phyloP scores from a whole-genome alignment of 1,284 basidiomycete genomes.

The Ceratorhiza oryzae-sativae region DNA sequence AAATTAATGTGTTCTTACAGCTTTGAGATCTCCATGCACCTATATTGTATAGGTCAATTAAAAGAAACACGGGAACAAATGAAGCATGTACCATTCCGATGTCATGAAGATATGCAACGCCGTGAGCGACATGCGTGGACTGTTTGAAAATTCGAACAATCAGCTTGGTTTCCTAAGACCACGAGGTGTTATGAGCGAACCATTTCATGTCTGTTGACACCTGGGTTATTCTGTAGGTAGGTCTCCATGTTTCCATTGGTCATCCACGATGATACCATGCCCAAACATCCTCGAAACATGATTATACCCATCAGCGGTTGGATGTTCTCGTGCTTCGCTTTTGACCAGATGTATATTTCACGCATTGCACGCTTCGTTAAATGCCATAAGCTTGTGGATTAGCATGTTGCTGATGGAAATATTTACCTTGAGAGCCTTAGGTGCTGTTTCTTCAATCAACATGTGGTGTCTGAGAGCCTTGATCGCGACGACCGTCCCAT shows the following conservation, averaged over 20 bases:
- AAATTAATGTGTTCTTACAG: too few relatives aligned
- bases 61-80: too few relatives aligned
- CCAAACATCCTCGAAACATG: slow-evolving; percentile 17
- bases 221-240: slow-evolving; percentile 5
- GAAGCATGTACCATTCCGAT: background rate
- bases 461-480: background rate
- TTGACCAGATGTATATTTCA: slow-evolving; percentile 16
- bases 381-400: background rate
- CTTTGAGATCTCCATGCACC: too few relatives aligned
- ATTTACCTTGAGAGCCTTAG: slow-evolving; percentile 12
- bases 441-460: background rate
- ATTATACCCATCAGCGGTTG: slow-evolving; percentile 9
- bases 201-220: background rate
- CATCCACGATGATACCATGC: slow-evolving; percentile 24
- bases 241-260: slow-evolving; percentile 2
- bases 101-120: slow-evolving; percentile 4
- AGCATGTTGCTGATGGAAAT: background rate
- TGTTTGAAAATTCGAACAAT: background rate
- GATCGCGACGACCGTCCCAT: background rate
- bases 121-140: background rate
- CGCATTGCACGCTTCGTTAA: slow-evolving; percentile 18
- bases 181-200: background rate
- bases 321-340: background rate
- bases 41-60: too few relatives aligned
- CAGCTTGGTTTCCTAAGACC: background rate